Evolutionary conservation across 2,329 filamentous ascomycete species (phyloP).

Genomic region (Colletotrichum orchidophilum): DNA sequence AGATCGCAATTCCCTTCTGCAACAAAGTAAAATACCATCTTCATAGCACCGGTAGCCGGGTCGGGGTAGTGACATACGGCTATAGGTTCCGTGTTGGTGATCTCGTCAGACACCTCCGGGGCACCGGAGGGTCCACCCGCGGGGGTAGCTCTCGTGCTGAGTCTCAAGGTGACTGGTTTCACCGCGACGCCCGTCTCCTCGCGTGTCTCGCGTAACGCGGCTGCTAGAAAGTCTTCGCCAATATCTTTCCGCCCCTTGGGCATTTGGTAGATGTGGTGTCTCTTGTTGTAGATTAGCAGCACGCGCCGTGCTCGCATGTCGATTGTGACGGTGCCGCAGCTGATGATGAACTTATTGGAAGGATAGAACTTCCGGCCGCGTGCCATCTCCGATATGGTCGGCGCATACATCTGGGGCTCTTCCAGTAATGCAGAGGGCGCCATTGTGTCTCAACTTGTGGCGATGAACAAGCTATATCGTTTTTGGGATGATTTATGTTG

Average conservation of each 20-base stretch:
- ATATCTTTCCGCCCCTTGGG: slow-evolving; percentile 61
- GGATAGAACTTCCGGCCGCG: slow-evolving; percentile 44
- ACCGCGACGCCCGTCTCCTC: slow-evolving; percentile 58
- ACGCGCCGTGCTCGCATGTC: slow-evolving; percentile 48
- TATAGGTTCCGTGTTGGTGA: slow-evolving; percentile 47
- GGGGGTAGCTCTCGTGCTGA: slow-evolving; percentile 55
- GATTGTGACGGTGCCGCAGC: slow-evolving; percentile 57
- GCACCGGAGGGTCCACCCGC: slow-evolving; percentile 10
- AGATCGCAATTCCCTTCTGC: slow-evolving; percentile 44
- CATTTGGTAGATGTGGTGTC: slow-evolving; percentile 54
- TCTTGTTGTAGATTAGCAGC: slow-evolving; percentile 53
- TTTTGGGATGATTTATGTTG: not conserved
- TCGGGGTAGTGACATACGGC: slow-evolving; percentile 49
- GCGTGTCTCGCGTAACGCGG: slow-evolving; percentile 56
- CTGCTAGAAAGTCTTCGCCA: slow-evolving; percentile 50
- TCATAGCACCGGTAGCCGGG: slow-evolving; percentile 45
- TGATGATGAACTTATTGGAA: slow-evolving; percentile 54
- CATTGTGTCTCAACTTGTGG: not conserved
- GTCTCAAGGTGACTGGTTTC: slow-evolving; percentile 48
- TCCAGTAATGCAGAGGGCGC: slow-evolving; percentile 22
- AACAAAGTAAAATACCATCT: slow-evolving; percentile 52
- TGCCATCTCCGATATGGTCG: slow-evolving; percentile 23
- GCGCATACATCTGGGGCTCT: slow-evolving; percentile 18
- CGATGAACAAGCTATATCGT: not conserved
- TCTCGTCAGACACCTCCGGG: slow-evolving; percentile 39